Base-by-base conservation (phyloP, 352 stramenopile genomes). In the Thraustotheca clavata region DNA sequence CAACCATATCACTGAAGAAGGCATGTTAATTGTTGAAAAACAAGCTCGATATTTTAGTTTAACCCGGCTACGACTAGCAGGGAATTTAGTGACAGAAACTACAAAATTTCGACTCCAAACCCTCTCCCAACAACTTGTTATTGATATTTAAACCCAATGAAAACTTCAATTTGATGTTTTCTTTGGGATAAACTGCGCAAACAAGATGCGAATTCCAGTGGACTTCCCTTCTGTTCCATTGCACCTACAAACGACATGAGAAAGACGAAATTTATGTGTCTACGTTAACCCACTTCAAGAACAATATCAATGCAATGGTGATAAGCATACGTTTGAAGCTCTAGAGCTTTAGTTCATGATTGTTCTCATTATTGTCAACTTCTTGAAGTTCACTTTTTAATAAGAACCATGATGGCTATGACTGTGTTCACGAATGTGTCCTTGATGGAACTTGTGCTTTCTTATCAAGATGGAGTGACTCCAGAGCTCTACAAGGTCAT, bases 1-100 rank as follows among this genome's bases (percentile, higher is more conserved):
- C 63, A 92, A 92, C 49, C 62, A 69, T 16, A 87, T 94, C 63
- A 89, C 81, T 0, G 83, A 94, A 62, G 81, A 90, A 41, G 68
- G 68, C 3, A 66, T 66, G 29, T 11, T 68, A 3, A 16, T 65
- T 16, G 16, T 55, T 20, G 57, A 65, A 41, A 24, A 24, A 12
- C 57, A 65, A n/a, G 57, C 57, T 16, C 46, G 47, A 46, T 31
- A 47, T 18, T 65, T 65, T 32, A n/a, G 41, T 14, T 46, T 65
- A 6, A 7, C 47, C 16, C 57, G 57, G n/a, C 22, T 65, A 20
- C 22, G 39, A n/a, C 26, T 65, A 8, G n/a, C 29, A 16, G 57
- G 57, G 29, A 65, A 65, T n/a, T 46, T 40, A n/a, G 20, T 54
- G 18, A 65, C 57, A n/a, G 27, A 39, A 22, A 16, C 14, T 1